These are phyloP conservation scores for Alternaria ventricosa DNA, from an alignment of 2,329 filamentous ascomycete species.

Conservation along the genomic window DNA sequence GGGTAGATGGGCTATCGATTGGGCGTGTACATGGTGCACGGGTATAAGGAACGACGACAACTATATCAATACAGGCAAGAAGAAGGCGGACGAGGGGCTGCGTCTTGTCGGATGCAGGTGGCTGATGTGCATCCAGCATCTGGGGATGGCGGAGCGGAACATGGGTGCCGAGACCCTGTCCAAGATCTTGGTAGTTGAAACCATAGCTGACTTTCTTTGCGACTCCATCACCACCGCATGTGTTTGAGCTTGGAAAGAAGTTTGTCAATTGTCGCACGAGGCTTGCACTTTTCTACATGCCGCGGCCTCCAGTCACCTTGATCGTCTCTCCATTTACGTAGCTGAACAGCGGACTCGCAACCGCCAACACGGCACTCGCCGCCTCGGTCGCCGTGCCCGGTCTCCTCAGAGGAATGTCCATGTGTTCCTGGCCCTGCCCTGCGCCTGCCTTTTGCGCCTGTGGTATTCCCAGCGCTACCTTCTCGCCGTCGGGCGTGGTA, in stretches of 20 bases:
- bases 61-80: constrained; percentile 12
- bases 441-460: constrained; percentile 52
- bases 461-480: constrained; percentile 52
- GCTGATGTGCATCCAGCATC: constrained; percentile 11
- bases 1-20: constrained; percentile 24
- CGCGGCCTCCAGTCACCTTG: constrained; percentile 79
- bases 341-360: constrained; percentile 80
- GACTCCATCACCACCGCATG: constrained; percentile 8
- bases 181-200: constrained; percentile 24
- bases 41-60: constrained; percentile 23
- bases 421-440: constrained; percentile 49
- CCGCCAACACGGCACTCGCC: constrained; percentile 75
- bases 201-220: neutral
- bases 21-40: constrained; percentile 36
- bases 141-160: constrained; percentile 28
- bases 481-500: constrained; percentile 72
- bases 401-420: constrained; percentile 79
- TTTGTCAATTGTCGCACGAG: neutral
- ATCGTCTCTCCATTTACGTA: constrained; percentile 90
- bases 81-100: constrained; percentile 3
- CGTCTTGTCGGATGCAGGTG: constrained; percentile 9
- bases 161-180: constrained; percentile 18
- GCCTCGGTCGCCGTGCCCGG: constrained; percentile 82
- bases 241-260: constrained; percentile 7
- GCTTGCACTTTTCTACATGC: constrained; percentile 57